These are phyloP conservation scores for Zhuliangozyma blackwelliae DNA, from an alignment of 1,139 yeast species.

Conservation along the genomic window DNA sequence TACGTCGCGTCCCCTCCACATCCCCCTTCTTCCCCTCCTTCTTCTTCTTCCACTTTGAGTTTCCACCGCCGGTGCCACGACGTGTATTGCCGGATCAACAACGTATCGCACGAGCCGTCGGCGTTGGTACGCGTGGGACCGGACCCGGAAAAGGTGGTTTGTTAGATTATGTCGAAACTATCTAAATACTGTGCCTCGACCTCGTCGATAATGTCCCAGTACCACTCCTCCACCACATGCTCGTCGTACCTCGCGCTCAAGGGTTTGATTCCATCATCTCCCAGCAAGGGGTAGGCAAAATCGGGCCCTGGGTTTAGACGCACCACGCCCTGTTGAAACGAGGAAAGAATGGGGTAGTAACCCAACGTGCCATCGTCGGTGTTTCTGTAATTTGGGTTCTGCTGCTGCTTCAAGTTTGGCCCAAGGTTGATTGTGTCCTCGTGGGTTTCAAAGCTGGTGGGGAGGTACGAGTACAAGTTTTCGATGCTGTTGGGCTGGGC, in stretches of 20 bases:
- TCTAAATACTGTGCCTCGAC: conserved; percentile 65
- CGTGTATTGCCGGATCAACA: conserved; percentile 23
- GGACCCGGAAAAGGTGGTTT: conserved; percentile 11
- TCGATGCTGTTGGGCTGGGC: conserved; percentile 62
- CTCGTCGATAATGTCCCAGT: conserved; percentile 83
- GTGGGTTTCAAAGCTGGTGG: conserved; percentile 33
- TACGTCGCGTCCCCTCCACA: conserved; percentile 21
- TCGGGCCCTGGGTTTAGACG: conserved; percentile 65
- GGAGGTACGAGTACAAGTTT: conserved; percentile 70
- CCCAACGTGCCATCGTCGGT: conserved; percentile 84
- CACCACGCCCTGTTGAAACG: conserved; percentile 76
- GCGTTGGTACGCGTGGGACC: conserved; percentile 17
- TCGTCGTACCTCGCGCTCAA: conserved; percentile 63
- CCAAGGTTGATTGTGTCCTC: conserved; percentile 20
- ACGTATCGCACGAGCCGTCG: conserved; percentile 6
- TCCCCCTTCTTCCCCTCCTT: no score
- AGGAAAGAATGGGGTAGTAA: conserved; percentile 86
- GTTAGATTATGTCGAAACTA: conserved; percentile 27
- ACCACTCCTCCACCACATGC: conserved; percentile 73
- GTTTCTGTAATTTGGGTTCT: conserved; percentile 43
- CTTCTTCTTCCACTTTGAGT: conserved; percentile 13
- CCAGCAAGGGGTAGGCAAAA: conserved; percentile 29
- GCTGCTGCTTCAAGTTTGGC: conserved; percentile 42
- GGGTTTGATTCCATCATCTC: conserved; percentile 35
- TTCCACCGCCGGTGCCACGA: conserved; percentile 52